Evolutionary conservation across 257 asterid species (phyloP).

Genomic region (Nicotiana paniculata): DNA sequence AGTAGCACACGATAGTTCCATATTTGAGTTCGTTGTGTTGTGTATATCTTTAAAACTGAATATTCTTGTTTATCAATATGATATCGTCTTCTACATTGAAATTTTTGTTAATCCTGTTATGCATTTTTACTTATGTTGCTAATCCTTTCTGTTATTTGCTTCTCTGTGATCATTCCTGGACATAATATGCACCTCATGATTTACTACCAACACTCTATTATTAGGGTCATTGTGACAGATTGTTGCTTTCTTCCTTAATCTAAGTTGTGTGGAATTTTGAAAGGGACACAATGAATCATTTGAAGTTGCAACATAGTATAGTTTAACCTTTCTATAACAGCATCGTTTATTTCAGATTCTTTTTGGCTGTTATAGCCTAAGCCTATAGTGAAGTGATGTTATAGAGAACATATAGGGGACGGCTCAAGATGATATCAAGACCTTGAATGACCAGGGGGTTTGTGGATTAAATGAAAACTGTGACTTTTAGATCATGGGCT

Average conservation of each 20-base stretch:
- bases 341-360: no score
- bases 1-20: conserved; percentile 26
- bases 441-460: neutral
- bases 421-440: neutral
- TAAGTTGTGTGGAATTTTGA: neutral
- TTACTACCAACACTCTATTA: neutral
- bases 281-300: neutral
- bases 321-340: no score
- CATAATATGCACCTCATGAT: neutral
- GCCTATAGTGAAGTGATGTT: no score
- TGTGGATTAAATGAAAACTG: neutral
- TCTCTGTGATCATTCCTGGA: neutral
- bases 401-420: neutral
- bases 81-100: neutral
- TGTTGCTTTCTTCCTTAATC: neutral
- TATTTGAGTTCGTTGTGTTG: neutral
- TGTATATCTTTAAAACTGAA: neutral
- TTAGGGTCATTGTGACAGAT: neutral
- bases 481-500: neutral
- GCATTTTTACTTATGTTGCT: neutral
- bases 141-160: neutral
- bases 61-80: neutral
- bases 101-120: neutral
- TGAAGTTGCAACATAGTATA: neutral
- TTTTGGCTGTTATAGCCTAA: no score